Conservation (phyloP, 2,329 filamentous ascomycete genomes). For the Simplicillium sp. region DNA sequence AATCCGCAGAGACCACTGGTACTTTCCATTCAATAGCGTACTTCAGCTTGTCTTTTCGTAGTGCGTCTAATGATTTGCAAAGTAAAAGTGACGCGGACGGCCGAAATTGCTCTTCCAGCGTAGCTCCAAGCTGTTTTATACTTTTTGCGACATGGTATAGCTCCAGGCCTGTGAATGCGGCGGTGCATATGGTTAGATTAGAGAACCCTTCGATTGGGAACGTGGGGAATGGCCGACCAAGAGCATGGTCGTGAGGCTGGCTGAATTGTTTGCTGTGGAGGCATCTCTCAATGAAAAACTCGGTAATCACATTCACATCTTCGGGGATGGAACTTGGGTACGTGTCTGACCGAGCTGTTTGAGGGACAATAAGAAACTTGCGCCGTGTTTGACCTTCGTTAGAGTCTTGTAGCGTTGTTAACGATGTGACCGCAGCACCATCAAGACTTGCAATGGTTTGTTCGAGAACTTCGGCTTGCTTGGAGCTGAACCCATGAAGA, state of each 20-base stretch:
- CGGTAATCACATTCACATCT: conserved; percentile 54
- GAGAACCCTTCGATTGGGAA: conserved; percentile 64
- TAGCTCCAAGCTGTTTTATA: conserved; percentile 67
- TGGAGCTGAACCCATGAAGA: conserved; percentile 47
- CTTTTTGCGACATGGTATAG: conserved; percentile 75
- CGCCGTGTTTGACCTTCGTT: conserved; percentile 17
- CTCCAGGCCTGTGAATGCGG: conserved; percentile 76
- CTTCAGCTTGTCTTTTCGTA: conserved; percentile 67
- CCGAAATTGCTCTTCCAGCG: conserved; percentile 70
- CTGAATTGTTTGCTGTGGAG: conserved; percentile 66
- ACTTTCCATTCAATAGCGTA: conserved; percentile 68
- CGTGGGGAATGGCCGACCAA: conserved; percentile 66
- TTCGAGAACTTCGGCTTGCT: conserved; percentile 37
- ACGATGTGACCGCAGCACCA: conserved; percentile 30
- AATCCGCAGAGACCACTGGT: conserved; percentile 70
- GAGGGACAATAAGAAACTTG: conserved; percentile 46
- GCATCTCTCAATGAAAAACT: conserved; percentile 90
- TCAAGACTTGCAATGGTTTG: conserved; percentile 38
- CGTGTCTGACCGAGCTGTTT: conserved; percentile 34
- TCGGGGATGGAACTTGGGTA: conserved; percentile 29
- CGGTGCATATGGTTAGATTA: conserved; percentile 65
- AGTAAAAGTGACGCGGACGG: conserved; percentile 66
- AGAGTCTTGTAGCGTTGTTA: conserved; percentile 29
- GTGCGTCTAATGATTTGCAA: conserved; percentile 47
- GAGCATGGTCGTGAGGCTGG: conserved; percentile 57